phyloP scores from a whole-genome alignment of 2,329 filamentous ascomycete genomes.

The Seiridium unicorne region DNA sequence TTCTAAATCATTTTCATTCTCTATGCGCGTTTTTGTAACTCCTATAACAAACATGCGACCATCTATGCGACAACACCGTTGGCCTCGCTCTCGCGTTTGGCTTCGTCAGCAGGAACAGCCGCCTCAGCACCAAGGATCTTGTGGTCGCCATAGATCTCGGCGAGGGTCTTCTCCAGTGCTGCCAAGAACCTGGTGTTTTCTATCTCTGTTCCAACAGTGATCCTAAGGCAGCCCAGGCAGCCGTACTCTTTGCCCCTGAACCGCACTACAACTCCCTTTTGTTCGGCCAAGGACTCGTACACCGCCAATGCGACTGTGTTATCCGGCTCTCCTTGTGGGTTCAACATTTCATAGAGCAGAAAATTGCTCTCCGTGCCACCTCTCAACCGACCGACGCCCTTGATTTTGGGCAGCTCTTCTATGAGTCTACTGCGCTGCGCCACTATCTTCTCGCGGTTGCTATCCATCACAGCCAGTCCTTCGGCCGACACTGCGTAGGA shows the following conservation, averaged over 20 bases:
- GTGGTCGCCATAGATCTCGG: conserved; percentile 38
- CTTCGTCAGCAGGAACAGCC: conserved; percentile 27
- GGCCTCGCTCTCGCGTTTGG: conserved; percentile 32
- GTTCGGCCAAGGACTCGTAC: conserved; percentile 83
- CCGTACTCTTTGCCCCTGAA: conserved; percentile 93
- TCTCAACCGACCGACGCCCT: conserved; percentile 76
- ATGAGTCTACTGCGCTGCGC: conserved; percentile 76
- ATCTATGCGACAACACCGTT: conserved; percentile 35
- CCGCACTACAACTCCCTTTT: conserved; percentile 84
- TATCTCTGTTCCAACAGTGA: conserved; percentile 86
- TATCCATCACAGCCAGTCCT: conserved; percentile 72
- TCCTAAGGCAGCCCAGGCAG: conserved; percentile 82
- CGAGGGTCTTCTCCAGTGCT: conserved; percentile 56
- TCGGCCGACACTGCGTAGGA: conserved; percentile 64
- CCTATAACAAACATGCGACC: no score
- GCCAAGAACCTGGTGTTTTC: conserved; percentile 79
- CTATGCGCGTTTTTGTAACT: background rate
- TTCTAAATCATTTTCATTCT: background rate
- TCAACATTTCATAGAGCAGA: conserved; percentile 82
- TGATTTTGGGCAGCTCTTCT: conserved; percentile 67
- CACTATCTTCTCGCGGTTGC: conserved; percentile 68
- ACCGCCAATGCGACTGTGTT: conserved; percentile 76
- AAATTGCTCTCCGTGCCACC: conserved; percentile 87
- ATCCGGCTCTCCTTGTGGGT: conserved; percentile 69
- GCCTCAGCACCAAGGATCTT: conserved; percentile 36